Evolutionary conservation across 305 asterid species (phyloP), one percentile per base, ranked within the genome.

Genomic region (Fraxinus sp.): DNA sequence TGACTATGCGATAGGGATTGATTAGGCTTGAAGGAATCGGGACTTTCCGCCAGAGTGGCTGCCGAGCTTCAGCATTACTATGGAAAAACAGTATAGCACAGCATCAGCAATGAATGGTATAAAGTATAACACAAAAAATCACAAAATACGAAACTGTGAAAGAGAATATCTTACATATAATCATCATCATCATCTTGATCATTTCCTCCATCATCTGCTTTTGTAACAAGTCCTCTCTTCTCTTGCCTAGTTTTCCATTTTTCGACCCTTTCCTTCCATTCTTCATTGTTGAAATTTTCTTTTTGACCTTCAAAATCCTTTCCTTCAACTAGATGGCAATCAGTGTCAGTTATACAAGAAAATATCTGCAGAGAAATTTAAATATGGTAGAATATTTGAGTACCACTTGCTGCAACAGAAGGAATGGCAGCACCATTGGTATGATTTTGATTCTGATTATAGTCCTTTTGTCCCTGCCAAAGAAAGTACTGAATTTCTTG

Each of bases 1-100:
- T 94, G 72, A 94, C 97, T 5, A 92, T 94, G 66, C 98, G 92
- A 71, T 94, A 94, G n/a, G 98, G 98, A 84, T 81, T 94, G 84
- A 92, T 88, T 28, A 94, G 85, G 85, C 98, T 94, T 57, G 97
- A 89, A 5, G 98, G 77, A 55, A 94, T 88, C 6, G 98, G 97
- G 73, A 94, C 86, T 88, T 94, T 94, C 68, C 98, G 81, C 97
- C 98, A 94, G 1, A 94, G 92, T n/a, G 97, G 97, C 55, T 94
- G 97, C 84, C 97, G 85, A 39, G 95, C 95, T 84, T 94, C 98
- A 59, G 98, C 97, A 70, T 89, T 87, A 35, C 98, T 94, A 92
- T 7, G 62, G 74, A 77, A 84, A 80, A 49, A 75, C 1, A 55
- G 41, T 1, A 13, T 10, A 14, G 10, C 28, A 83, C 77, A 64